Evolutionary conservation across 225 moss, liverwort and hornwort genomes (phyloP).

Genomic region (Rhytidiadelphus loreus): DNA sequence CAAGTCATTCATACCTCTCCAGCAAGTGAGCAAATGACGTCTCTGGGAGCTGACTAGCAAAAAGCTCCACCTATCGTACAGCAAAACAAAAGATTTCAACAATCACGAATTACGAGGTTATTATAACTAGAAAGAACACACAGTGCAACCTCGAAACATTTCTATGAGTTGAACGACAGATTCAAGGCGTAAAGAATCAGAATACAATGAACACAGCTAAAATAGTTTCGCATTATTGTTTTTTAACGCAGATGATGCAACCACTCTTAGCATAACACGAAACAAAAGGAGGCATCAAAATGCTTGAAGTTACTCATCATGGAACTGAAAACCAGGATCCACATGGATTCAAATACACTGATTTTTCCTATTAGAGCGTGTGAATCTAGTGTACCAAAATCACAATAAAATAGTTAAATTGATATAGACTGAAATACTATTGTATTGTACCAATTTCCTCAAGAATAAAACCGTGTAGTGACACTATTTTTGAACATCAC

Average conservation of each 20-base stretch:
- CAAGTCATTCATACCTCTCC: slow-evolving; percentile 45
- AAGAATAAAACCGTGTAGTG: neutral
- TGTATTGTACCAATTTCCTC: neutral
- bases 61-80: slow-evolving; percentile 71
- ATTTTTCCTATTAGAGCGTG: neutral
- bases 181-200: neutral
- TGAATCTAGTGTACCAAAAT: neutral
- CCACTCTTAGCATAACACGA: neutral
- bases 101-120: neutral
- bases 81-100: neutral
- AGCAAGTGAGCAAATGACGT: slow-evolving; percentile 77
- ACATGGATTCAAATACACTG: neutral
- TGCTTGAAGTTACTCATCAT: neutral
- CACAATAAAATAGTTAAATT: neutral
- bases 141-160: neutral
- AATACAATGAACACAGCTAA: neutral
- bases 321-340: neutral
- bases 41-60: slow-evolving; percentile 92
- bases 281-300: neutral
- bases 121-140: neutral
- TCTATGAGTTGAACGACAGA: neutral
- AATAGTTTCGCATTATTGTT: neutral
- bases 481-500: neutral
- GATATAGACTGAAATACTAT: neutral
- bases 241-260: neutral